Evolutionary conservation across 192 early-diverging fungal species (phyloP).

Genomic region (Linnemannia hyalina): DNA sequence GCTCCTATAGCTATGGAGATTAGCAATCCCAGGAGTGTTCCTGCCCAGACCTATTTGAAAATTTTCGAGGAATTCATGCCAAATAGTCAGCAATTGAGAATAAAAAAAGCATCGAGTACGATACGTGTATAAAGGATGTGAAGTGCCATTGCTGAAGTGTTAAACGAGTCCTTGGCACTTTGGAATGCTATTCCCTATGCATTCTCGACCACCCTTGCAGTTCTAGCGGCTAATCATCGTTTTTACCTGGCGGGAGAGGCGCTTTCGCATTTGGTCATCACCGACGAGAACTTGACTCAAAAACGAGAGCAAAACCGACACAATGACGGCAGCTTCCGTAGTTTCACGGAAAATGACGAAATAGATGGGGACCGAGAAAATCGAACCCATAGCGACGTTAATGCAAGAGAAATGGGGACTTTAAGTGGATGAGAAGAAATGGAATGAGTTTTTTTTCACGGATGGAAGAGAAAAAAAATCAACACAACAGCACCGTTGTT

Average conservation of each 20-base stretch:
- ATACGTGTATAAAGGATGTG: neutral
- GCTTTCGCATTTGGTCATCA: constrained; percentile 22
- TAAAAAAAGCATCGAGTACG: too few relatives aligned
- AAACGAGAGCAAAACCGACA: constrained; percentile 86
- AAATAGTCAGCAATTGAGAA: too few relatives aligned
- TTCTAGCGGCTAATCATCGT: too few relatives aligned
- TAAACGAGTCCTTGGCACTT: neutral
- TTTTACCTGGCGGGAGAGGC: constrained; percentile 37
- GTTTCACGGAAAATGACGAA: constrained; percentile 87
- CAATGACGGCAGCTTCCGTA: constrained; percentile 87
- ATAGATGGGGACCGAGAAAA: constrained; percentile 69
- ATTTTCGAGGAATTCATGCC: constrained; percentile 10
- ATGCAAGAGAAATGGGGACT: neutral
- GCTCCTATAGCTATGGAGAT: constrained; percentile 79
- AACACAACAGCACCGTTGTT: neutral
- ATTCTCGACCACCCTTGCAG: too few relatives aligned
- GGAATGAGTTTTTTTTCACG: neutral
- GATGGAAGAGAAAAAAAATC: neutral
- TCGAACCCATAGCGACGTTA: constrained; percentile 8
- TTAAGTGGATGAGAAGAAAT: neutral
- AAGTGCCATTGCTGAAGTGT: constrained; percentile 51
- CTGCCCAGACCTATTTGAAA: constrained; percentile 78
- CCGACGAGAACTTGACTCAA: constrained; percentile 34
- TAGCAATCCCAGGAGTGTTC: constrained; percentile 72
- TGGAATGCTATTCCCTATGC: neutral